Conservation (phyloP, 2,329 filamentous ascomycete species). For the Tolypocladium endophyticum region DNA sequence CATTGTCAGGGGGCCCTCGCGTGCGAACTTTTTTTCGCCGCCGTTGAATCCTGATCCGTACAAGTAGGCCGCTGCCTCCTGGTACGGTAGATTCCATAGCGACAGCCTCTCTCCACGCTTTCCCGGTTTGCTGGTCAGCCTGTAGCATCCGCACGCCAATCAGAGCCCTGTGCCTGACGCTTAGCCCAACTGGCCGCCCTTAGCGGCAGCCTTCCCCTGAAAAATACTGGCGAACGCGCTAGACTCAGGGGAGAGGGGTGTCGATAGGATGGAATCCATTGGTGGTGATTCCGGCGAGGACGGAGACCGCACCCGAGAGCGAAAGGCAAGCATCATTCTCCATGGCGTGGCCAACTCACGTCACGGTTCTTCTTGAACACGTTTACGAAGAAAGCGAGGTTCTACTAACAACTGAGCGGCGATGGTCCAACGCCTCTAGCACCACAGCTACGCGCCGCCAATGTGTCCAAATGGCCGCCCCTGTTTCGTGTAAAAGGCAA, state of each 20-base stretch:
- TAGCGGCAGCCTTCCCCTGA: not conserved
- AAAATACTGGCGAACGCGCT: no score
- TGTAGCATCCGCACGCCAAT: conserved; percentile 27
- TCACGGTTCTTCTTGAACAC: not conserved
- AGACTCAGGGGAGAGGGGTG: not conserved
- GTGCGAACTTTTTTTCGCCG: not conserved
- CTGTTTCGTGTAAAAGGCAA: not conserved
- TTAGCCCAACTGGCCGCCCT: conserved; percentile 13
- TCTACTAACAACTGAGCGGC: not conserved
- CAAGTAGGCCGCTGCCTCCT: not conserved
- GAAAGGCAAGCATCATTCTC: not conserved
- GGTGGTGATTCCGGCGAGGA: no score
- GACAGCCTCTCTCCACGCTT: not conserved
- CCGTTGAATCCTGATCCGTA: not conserved
- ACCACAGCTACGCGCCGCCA: not conserved
- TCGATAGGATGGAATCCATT: no score
- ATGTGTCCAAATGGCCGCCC: not conserved
- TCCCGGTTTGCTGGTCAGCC: conserved; percentile 3
- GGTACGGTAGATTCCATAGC: not conserved
- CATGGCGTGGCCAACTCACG: not conserved
- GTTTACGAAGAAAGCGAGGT: not conserved
- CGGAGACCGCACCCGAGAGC: not conserved
- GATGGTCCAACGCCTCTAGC: not conserved
- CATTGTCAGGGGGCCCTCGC: not conserved
- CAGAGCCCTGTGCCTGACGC: conserved; percentile 25